phyloP scores from a whole-genome alignment of 2,329 filamentous ascomycete species.

The Neurospora sp. region DNA sequence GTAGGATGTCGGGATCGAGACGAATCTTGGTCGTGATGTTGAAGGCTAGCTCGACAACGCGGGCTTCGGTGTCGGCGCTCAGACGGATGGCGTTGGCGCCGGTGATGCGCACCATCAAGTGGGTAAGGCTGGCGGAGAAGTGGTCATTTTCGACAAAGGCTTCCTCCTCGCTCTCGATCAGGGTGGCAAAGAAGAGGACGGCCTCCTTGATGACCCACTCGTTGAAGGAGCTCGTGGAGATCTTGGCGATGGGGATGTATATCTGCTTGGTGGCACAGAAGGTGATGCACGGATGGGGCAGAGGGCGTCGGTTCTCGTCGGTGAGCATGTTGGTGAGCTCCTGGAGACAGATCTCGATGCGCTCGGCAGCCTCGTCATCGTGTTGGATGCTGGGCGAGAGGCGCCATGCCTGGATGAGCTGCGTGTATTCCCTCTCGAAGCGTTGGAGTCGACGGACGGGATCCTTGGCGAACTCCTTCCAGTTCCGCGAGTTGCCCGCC shows the following conservation, averaged over 20 bases:
- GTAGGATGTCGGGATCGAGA: constrained; percentile 73
- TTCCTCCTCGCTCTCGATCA: constrained; percentile 95
- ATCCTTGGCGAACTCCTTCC: constrained; percentile 50
- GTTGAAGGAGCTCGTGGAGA: constrained; percentile 75
- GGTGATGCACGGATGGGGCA: constrained; percentile 83
- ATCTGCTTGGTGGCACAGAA: constrained; percentile 81
- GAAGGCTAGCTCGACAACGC: constrained; percentile 87
- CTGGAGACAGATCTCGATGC: constrained; percentile 51
- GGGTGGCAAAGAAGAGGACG: constrained; percentile 76
- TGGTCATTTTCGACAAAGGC: constrained; percentile 79
- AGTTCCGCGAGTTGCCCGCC: constrained; percentile 36
- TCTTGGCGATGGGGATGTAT: constrained; percentile 81
- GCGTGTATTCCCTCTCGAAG: constrained; percentile 57
- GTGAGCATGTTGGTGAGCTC: constrained; percentile 63
- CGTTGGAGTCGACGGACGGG: constrained; percentile 54
- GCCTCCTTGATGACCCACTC: constrained; percentile 78
- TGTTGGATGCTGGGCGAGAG: constrained; percentile 48
- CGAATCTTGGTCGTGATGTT: constrained; percentile 95
- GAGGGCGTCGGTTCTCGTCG: constrained; percentile 79
- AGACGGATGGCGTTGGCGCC: constrained; percentile 64
- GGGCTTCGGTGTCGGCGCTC: constrained; percentile 71
- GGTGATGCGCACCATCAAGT: constrained; percentile 70
- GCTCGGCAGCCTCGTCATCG: constrained; percentile 52
- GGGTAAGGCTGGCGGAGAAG: constrained; percentile 81
- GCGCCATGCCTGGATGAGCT: constrained; percentile 53